Conservation (phyloP, 495 filamentous ascomycete genomes). For the Xylaria cubensis region DNA sequence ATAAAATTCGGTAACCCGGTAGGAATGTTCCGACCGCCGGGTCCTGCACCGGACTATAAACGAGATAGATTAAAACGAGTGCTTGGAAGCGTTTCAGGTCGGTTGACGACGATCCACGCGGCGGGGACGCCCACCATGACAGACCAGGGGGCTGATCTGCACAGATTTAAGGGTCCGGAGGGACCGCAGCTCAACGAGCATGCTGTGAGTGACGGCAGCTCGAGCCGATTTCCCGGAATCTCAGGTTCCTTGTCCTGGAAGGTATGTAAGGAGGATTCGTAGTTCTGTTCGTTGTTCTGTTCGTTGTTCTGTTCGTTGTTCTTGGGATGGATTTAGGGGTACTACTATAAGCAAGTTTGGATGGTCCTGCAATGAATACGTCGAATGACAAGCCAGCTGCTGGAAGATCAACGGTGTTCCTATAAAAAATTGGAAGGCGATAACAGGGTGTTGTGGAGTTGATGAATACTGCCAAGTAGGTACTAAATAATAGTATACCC, state of each 20-base stretch:
- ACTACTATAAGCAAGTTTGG: background rate
- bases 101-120: background rate
- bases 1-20: slow-evolving; percentile 24
- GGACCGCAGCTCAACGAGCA: background rate
- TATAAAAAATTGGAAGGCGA: background rate
- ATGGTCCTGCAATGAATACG: background rate
- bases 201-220: background rate
- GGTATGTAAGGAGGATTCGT: background rate
- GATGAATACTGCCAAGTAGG: no score
- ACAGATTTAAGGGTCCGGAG: background rate
- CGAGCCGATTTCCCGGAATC: slow-evolving; percentile 20
- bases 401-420: background rate
- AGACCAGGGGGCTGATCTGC: background rate
- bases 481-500: background rate
- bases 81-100: slow-evolving; percentile 8
- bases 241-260: background rate
- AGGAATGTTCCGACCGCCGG: slow-evolving; percentile 22
- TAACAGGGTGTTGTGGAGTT: background rate
- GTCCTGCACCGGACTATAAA: background rate
- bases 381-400: background rate
- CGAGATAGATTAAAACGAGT: background rate
- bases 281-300: background rate
- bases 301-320: background rate
- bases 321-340: background rate
- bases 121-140: background rate